A percentile compares a stretch with the other conserved stretches of the same genome.
phyloP scores from a whole-genome alignment of 139 green algal genomes.

The Coelastrella sp. region DNA sequence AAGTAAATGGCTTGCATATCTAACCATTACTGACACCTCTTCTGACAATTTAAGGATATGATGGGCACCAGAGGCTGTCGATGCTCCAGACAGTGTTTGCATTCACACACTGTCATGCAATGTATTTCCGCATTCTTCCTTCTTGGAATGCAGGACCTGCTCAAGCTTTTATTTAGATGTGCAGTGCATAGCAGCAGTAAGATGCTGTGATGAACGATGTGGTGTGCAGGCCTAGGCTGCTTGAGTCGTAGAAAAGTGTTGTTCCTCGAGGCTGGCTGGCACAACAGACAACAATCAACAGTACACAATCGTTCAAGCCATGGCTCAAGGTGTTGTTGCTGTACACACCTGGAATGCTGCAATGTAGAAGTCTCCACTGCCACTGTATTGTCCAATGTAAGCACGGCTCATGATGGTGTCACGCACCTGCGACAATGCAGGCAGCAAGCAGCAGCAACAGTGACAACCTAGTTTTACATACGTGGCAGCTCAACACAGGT shows the following conservation, averaged over 20 bases:
- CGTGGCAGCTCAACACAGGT: neutral
- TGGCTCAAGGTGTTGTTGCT: neutral
- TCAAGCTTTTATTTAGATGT: neutral
- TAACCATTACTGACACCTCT: too few relatives aligned
- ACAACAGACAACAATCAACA: neutral
- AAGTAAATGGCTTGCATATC: too few relatives aligned
- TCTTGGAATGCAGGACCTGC: neutral
- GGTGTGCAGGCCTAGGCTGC: too few relatives aligned
- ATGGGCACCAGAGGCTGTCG: too few relatives aligned
- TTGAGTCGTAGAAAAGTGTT: too few relatives aligned
- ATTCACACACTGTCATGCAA: too few relatives aligned
- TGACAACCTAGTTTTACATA: neutral
- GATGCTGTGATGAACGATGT: neutral
- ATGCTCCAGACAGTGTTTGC: too few relatives aligned
- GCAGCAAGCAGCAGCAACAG: too few relatives aligned
- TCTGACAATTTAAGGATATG: too few relatives aligned
- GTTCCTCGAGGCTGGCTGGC: too few relatives aligned
- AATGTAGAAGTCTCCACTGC: conserved; percentile 87
- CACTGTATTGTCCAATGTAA: conserved; percentile 95
- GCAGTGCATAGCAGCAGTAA: too few relatives aligned
- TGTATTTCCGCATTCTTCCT: too few relatives aligned
- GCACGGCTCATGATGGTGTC: conserved; percentile 75
- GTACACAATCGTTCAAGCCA: neutral
- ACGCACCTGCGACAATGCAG: conserved; percentile 52
- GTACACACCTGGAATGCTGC: conserved; percentile 73